phyloP scores from a whole-genome alignment of 148 eudicot species.

The Heliamphora exappendiculata region DNA sequence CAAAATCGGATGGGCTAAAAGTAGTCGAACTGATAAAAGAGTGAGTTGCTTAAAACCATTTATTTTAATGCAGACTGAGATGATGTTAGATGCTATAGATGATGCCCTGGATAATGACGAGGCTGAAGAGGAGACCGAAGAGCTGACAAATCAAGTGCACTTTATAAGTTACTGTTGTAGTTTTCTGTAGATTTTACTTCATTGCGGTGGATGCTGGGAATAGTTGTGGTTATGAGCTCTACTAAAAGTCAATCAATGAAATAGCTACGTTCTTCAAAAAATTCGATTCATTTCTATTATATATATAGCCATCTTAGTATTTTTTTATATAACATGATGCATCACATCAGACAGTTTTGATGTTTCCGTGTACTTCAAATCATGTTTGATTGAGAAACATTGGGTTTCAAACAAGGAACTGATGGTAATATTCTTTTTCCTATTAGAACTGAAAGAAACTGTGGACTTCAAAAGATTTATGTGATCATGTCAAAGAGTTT shows the following conservation, averaged over 20 bases:
- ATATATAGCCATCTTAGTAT: neutral
- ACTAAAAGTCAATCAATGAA: too few relatives aligned
- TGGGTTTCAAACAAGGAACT: neutral
- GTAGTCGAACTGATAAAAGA: constrained; percentile 95
- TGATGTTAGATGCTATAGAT: too few relatives aligned
- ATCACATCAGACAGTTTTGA: neutral
- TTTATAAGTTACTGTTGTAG: neutral
- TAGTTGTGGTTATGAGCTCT: neutral
- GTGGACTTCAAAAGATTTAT: neutral
- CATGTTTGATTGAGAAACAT: neutral
- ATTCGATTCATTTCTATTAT: too few relatives aligned
- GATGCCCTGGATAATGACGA: too few relatives aligned
- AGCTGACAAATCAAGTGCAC: neutral
- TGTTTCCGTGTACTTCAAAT: neutral
- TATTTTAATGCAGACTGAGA: neutral
- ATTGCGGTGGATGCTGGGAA: neutral
- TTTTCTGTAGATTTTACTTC: neutral
- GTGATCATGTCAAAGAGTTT: neutral
- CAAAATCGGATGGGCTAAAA: constrained; percentile 79
- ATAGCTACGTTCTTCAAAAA: too few relatives aligned
- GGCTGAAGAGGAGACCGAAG: too few relatives aligned
- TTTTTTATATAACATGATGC: neutral
- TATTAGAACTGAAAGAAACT: neutral
- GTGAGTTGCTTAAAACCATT: constrained; percentile 32
- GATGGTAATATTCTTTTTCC: neutral